Evolutionary conservation across 805 yeast genomes (phyloP).

Genomic region (Yamadazyma endophytica): DNA sequence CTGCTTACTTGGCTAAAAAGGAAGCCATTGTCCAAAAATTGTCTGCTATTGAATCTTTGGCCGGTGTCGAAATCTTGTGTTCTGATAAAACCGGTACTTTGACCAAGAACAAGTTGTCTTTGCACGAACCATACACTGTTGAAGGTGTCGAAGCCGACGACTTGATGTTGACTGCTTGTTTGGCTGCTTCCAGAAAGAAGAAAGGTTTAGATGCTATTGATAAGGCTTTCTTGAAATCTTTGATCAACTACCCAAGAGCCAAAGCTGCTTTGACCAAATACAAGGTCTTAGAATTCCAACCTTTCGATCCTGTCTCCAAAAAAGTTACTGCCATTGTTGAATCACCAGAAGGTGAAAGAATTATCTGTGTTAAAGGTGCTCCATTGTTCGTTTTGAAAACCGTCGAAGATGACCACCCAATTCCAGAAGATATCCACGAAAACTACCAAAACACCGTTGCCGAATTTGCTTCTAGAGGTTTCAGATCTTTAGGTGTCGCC

Average conservation of each 20-base stretch:
- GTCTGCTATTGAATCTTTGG: constrained; percentile 94
- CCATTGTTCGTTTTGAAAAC: constrained; percentile 95
- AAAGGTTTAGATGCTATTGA: constrained; percentile 98
- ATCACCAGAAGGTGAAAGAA: constrained; percentile 94
- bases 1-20: constrained; percentile 96
- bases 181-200: constrained; percentile 97
- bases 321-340: constrained; percentile 93
- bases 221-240: constrained; percentile 91
- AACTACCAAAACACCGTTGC: constrained; percentile 96
- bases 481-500: constrained; percentile 98
- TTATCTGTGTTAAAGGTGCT: constrained; percentile 96
- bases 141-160: constrained; percentile 96
- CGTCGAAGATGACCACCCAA: constrained; percentile 95
- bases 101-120: constrained; percentile 93
- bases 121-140: constrained; percentile 96
- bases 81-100: constrained; percentile 98
- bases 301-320: constrained; percentile 97
- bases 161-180: constrained; percentile 94
- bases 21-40: constrained; percentile 96
- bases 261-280: constrained; percentile 88
- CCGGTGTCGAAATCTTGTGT: constrained; percentile 97
- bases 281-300: constrained; percentile 93
- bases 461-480: constrained; percentile 97
- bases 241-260: constrained; percentile 85
- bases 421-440: constrained; percentile 89